A percentile compares a stretch with the other conserved stretches of the same genome.
phyloP scores from a whole-genome alignment of 1,139 yeast genomes.

The Candida dubliniensis region DNA sequence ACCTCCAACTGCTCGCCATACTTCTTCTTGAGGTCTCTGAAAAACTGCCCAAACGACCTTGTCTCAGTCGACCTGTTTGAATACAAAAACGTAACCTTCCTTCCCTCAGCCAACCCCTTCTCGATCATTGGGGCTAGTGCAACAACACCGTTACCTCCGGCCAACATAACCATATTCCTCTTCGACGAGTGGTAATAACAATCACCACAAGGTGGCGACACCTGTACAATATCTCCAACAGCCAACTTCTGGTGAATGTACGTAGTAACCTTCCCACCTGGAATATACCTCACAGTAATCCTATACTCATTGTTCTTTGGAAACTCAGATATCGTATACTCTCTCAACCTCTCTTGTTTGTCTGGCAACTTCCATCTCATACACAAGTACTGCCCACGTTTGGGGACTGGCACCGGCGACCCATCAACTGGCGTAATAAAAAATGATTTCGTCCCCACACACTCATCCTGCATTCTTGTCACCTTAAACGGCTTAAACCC shows the following conservation, averaged over 20 bases:
- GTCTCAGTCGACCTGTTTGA: slow-evolving; percentile 25
- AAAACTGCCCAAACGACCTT: slow-evolving; percentile 30
- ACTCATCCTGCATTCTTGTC: slow-evolving; percentile 43
- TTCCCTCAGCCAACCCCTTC: slow-evolving; percentile 30
- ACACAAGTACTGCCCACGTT: slow-evolving; percentile 65
- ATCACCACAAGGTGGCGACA: slow-evolving; percentile 64
- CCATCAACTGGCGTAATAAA: slow-evolving; percentile 52
- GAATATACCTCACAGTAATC: slow-evolving; percentile 50
- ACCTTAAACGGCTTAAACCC: slow-evolving; percentile 57
- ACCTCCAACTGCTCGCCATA: slow-evolving; percentile 21
- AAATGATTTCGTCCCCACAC: slow-evolving; percentile 50
- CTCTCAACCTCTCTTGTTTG: slow-evolving; percentile 43
- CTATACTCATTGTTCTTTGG: slow-evolving; percentile 41
- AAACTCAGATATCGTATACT: slow-evolving; percentile 49
- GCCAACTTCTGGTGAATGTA: slow-evolving; percentile 49
- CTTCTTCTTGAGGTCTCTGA: slow-evolving; percentile 18
- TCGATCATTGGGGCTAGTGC: slow-evolving; percentile 57
- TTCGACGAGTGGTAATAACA: slow-evolving; percentile 32
- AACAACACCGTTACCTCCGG: slow-evolving; percentile 71
- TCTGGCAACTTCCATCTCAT: slow-evolving; percentile 41
- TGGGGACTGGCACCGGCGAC: slow-evolving; percentile 30
- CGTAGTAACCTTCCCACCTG: slow-evolving; percentile 53
- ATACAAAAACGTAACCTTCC: slow-evolving; percentile 28
- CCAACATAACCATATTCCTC: slow-evolving; percentile 45
- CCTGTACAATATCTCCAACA: slow-evolving; percentile 49